Base-by-base conservation (phyloP, 1,139 yeast species). In the Debaryomyces sp. region DNA sequence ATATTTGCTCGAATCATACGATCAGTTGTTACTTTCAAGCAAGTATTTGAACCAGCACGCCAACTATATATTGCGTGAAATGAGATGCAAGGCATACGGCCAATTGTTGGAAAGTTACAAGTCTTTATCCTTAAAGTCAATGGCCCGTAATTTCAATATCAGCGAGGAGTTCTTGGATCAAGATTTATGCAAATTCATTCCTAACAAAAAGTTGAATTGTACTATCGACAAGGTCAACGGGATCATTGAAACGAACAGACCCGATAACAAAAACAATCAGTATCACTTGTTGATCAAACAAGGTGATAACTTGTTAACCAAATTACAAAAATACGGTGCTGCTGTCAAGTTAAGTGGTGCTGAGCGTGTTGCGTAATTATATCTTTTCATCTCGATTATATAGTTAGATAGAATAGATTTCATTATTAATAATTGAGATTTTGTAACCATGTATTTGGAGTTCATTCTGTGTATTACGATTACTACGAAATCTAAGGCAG, bases 161-260 rank as follows among this genome's bases (percentile, higher is more conserved):
- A 77, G 87, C 45, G 86, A 86, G 50, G 95, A 87, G 46, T 95
- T 92, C 63, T 75, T 95, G 63, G 89, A 84, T 61, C 77, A 77
- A 49, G 99, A 95, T 66, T 77, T 95, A 59, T 83, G 96, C 62
- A 88, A 85, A 63, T 91, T 92, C 64, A 91, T 95, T 59, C 97
- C 98, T 36, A 92, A 86, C 68, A 91, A 92, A 64, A 90, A 90
- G 68, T 80, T 95, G 65, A 92, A 91, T 71, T 95, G 99, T 72
- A 92, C 95, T 47, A 91, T 95, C 65, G 99, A 95, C 67, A 82
- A 91, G 61, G 99, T 94, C 47, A 89, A 91, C 66, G 98, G 98
- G 7, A 90, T 94, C 53, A 89, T 95, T 55, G 96, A 90, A 66
- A 95, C 99, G 26, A 94, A 91, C 69, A 81, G 98, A 59, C 97